Evolutionary conservation across 176 grass and related monocot species (phyloP).

Genomic region (Oryza coarctata): DNA sequence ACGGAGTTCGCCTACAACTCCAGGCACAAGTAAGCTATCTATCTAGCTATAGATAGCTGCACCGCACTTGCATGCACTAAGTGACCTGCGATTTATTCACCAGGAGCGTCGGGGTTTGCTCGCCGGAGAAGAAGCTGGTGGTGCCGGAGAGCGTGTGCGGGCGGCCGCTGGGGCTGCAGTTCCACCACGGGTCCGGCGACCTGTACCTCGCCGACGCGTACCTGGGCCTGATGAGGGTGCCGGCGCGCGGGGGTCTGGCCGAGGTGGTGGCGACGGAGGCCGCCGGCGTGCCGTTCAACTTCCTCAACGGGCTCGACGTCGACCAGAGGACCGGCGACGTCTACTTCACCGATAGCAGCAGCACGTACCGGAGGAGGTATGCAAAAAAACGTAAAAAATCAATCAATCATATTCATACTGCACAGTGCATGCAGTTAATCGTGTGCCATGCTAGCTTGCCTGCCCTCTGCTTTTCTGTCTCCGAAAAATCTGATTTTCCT

Average conservation of each 20-base stretch:
- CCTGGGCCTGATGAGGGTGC: slow-evolving; percentile 57
- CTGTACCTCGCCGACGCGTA: slow-evolving; percentile 91
- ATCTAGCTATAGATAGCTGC: neutral
- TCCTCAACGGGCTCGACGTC: slow-evolving; percentile 85
- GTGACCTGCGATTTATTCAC: neutral
- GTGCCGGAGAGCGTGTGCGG: slow-evolving; percentile 76
- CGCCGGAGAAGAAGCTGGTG: slow-evolving; percentile 30
- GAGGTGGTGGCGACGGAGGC: slow-evolving; percentile 54
- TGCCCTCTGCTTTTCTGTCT: neutral
- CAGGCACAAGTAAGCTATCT: slow-evolving; percentile 28
- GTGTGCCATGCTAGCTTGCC: neutral
- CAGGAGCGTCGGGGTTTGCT: slow-evolving; percentile 47
- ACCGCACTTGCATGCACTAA: neutral
- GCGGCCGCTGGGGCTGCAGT: slow-evolving; percentile 76
- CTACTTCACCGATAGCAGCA: slow-evolving; percentile 97
- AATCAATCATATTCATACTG: neutral
- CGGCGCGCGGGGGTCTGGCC: slow-evolving; percentile 53
- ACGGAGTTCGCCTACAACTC: slow-evolving; percentile 64
- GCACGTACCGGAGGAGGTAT: slow-evolving; percentile 56
- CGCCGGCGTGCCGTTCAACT: slow-evolving; percentile 69
- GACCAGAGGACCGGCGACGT: slow-evolving; percentile 75
- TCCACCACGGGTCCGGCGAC: slow-evolving; percentile 58
- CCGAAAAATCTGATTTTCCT: neutral
- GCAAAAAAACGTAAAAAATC: neutral
- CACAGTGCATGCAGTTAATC: neutral